These are phyloP conservation scores for Pythium scleroteichum DNA, from an alignment of 352 stramenopile genomes.

Conservation along the genomic window DNA sequence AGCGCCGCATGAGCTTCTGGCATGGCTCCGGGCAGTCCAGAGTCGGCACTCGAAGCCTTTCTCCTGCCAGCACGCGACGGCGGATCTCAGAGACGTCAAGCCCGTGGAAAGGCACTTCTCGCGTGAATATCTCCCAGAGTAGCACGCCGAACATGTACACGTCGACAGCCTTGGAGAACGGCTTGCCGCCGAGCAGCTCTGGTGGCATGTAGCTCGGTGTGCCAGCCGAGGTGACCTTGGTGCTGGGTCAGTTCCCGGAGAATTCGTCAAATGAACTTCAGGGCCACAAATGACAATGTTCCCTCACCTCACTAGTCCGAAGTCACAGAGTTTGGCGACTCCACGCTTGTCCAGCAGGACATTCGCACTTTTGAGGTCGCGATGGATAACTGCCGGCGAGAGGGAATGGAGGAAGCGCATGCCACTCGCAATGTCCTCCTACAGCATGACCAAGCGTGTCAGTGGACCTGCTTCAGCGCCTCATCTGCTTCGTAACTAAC, in stretches of 20 bases:
- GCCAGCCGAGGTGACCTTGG: constrained; percentile 73
- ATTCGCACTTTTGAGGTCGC: constrained; percentile 90
- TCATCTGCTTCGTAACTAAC: too few species aligned
- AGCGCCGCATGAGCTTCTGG: constrained; percentile 65
- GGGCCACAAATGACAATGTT: too few species aligned
- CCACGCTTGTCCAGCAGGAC: constrained; percentile 75
- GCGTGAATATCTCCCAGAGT: constrained; percentile 88
- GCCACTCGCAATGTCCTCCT: constrained; percentile 77
- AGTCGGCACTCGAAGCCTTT: constrained; percentile 76
- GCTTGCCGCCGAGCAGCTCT: constrained; percentile 77
- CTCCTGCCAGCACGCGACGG: constrained; percentile 64
- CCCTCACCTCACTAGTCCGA: constrained; percentile 77
- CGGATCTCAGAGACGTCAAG: constrained; percentile 77
- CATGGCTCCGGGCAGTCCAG: constrained; percentile 64
- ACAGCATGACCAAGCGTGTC: neutral
- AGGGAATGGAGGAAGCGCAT: constrained; percentile 89
- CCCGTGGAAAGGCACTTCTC: constrained; percentile 75
- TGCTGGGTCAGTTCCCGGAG: constrained; percentile 37
- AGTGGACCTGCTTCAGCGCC: too few species aligned
- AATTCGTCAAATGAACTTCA: neutral
- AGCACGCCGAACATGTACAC: constrained; percentile 94
- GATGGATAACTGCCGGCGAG: constrained; percentile 85
- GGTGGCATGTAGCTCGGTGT: constrained; percentile 91
- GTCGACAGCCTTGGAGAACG: constrained; percentile 90
- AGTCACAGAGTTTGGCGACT: constrained; percentile 91